These are phyloP conservation scores for Termitomyces sp. DNA, from an alignment of 768 basidiomycete species.

Conservation along the genomic window DNA sequence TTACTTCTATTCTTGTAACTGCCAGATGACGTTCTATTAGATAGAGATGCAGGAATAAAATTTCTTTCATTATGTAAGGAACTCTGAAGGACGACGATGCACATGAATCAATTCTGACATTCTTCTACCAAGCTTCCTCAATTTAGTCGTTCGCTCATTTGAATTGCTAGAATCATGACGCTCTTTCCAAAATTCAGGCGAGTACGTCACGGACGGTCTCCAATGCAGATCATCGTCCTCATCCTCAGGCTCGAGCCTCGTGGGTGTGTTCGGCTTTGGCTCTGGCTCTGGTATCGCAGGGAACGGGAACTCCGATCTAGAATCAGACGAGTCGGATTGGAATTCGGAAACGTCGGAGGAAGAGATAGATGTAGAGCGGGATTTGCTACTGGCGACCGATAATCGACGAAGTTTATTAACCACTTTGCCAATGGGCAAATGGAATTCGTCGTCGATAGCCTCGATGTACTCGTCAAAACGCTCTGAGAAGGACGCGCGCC, in stretches of 20 bases:
- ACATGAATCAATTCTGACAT: background rate
- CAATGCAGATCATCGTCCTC: background rate
- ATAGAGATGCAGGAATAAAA: too few species aligned
- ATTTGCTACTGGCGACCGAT: background rate
- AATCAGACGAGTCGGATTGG: background rate
- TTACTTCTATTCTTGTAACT: too few species aligned
- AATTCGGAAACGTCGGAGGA: background rate
- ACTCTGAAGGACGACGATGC: background rate
- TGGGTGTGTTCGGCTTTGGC: background rate
- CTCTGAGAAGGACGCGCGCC: background rate
- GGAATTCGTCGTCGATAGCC: slow-evolving; percentile 5
- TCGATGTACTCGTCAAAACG: slow-evolving; percentile 1
- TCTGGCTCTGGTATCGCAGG: background rate
- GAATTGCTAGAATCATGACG: background rate
- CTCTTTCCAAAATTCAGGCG: background rate
- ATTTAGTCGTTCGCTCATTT: background rate
- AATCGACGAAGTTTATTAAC: background rate
- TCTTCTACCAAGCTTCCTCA: background rate
- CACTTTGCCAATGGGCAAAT: slow-evolving; percentile 4
- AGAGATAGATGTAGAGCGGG: background rate
- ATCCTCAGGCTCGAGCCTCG: background rate
- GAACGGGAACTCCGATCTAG: background rate
- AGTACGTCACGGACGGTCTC: slow-evolving; percentile 13
- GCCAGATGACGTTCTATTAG: too few species aligned
- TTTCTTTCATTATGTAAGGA: background rate